These are phyloP conservation scores for Pleoardoris graminearum DNA, from an alignment of 2,329 filamentous ascomycete species.

Conservation along the genomic window DNA sequence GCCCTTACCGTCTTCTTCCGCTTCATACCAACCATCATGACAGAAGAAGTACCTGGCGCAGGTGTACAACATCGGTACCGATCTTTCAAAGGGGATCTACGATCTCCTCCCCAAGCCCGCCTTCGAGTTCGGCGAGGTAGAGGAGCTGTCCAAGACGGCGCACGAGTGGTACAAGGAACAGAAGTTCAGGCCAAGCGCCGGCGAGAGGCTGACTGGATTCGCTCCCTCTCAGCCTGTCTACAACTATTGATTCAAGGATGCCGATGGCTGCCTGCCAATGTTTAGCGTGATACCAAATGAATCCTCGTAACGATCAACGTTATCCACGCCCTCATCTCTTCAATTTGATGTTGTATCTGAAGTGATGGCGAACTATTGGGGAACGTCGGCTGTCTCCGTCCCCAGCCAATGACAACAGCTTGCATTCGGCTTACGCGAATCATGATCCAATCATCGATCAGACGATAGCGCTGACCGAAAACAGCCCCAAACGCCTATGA, in stretches of 20 bases:
- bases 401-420: too few species aligned
- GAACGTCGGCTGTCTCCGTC: too few species aligned
- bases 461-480: neutral
- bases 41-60: conserved; percentile 50
- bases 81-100: conserved; percentile 54
- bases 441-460: neutral
- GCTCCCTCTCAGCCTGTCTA: conserved; percentile 42
- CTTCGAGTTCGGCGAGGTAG: conserved; percentile 52
- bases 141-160: conserved; percentile 50
- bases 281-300: neutral
- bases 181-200: conserved; percentile 49
- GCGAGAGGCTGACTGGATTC: conserved; percentile 48
- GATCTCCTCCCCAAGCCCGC: conserved; percentile 49
- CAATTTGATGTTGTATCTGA: neutral
- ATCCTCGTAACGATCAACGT: neutral
- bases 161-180: conserved; percentile 52
- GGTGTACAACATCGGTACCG: conserved; percentile 54
- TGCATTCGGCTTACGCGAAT: too few species aligned
- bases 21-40: conserved; percentile 9
- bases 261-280: neutral
- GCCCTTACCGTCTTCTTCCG: too few species aligned
- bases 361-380: neutral
- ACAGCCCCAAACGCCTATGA: neutral
- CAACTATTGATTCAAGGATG: conserved; percentile 9
- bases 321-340: neutral